These are phyloP conservation scores for Cryptosporidium meleagridis DNA, from an alignment of 169 alveolate species.

Conservation along the genomic window DNA sequence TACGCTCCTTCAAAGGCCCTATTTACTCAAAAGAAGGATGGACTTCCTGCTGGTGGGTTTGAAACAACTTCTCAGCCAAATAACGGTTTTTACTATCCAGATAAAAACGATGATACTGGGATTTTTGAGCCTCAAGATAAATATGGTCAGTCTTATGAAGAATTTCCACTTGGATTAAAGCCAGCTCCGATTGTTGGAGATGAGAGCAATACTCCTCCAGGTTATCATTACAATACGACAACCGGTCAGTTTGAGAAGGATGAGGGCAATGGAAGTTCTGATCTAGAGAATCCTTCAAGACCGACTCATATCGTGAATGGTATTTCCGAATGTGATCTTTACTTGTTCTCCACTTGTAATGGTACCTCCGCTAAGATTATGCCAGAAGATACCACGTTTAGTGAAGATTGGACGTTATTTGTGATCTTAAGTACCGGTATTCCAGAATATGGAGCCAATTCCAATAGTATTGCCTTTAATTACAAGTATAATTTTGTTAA, in stretches of 20 bases:
- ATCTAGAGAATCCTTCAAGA: not conserved
- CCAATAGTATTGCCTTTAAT: not conserved
- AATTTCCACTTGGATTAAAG: conserved; percentile 41
- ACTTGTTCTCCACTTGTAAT: conserved; percentile 25
- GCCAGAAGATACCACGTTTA: conserved; percentile 28
- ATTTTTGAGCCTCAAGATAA: conserved; percentile 17
- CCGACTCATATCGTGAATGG: conserved; percentile 47
- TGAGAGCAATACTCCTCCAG: not conserved
- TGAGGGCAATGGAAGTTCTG: not conserved
- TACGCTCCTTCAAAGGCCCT: conserved; percentile 19
- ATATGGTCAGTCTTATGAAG: conserved; percentile 8
- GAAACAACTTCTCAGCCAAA: not conserved
- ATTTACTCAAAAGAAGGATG: conserved; percentile 27
- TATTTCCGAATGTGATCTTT: conserved; percentile 12
- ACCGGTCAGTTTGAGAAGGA: conserved; percentile 50
- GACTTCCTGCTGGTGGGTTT: conserved; percentile 12
- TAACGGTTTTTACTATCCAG: conserved; percentile 42
- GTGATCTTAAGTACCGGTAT: conserved; percentile 43
- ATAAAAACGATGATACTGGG: not conserved
- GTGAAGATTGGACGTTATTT: conserved; percentile 39
- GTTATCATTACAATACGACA: conserved; percentile 17
- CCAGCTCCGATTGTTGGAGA: conserved; percentile 55
- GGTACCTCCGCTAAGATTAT: conserved; percentile 37
- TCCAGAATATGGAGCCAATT: not conserved
- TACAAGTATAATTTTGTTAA: conserved; percentile 33